Evolutionary conservation across 108 stramenopile species (phyloP), one percentile per base, ranked within the genome.

Genomic region (Fragilariopsis cylindrus): DNA sequence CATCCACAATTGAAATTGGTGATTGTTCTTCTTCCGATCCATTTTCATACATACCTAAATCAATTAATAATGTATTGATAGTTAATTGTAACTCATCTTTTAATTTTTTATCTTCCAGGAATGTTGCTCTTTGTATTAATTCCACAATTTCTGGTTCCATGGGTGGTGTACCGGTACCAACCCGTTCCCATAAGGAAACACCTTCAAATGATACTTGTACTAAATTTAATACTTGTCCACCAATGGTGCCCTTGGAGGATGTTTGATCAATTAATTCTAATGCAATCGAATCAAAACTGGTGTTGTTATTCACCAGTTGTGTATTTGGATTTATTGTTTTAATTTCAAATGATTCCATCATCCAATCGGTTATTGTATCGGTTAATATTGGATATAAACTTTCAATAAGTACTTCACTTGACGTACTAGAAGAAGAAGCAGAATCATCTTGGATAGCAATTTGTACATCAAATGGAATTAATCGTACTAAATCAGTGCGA

Each of bases 391-490:
- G 30, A 2, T 30, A 30, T 30, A 30, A 30, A 30, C 30, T 30
- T 30, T 30, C 30, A 30, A 30, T 30, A 30, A 30, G 30, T 30
- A 30, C 30, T 30, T 2, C 30, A 30, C 30, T 53, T 53, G 52
- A 53, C 15, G 52, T 12, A 53, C 1, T 53, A 12, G 1, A 53
- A 53, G 52, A 15, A 12, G 52, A 12, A 15, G 52, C 1, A 15
- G 66, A 50, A 4, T 68, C 67, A 44, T 50, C 48, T 0, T 13
- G 48, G 8, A 80, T 46, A 70, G 80, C 80, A 15, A 85, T 52
- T 45, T 73, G 65, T 3, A 85, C 76, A 63, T 78, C 74, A 69
- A 85, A 85, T 41, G 73, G 73, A 30, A 74, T 52, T 50, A 85
- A 49, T 6, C 73, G 69, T 6, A 85, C 77, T 58, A 85, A 54